Evolutionary conservation across 2,329 filamentous ascomycete species (phyloP).

Genomic region (Emericellopsis atlantica): DNA sequence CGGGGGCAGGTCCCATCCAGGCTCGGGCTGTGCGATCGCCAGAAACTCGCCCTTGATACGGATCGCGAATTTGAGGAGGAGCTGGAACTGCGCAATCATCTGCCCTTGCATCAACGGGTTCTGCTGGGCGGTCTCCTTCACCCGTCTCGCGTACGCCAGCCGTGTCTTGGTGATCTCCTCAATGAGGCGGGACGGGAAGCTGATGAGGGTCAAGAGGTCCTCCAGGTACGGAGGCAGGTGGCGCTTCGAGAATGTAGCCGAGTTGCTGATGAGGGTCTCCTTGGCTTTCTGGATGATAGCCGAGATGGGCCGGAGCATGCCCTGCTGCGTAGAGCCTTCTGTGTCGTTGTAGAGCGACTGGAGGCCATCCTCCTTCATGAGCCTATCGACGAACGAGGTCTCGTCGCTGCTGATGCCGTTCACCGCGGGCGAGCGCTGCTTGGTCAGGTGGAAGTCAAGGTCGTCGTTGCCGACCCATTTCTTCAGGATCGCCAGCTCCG

Average conservation of each 20-base stretch:
- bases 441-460: slow-evolving; percentile 74
- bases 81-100: slow-evolving; percentile 95
- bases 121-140: slow-evolving; percentile 88
- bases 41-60: slow-evolving; percentile 85
- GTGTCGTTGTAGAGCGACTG: slow-evolving; percentile 77
- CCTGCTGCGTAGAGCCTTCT: slow-evolving; percentile 36
- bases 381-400: slow-evolving; percentile 82
- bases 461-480: slow-evolving; percentile 96
- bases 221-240: slow-evolving; percentile 95
- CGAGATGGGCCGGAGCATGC: slow-evolving; percentile 75
- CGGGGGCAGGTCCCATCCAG: slow-evolving; percentile 88
- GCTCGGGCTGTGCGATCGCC: slow-evolving; percentile 70
- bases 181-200: slow-evolving; percentile 89
- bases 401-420: slow-evolving; percentile 72
- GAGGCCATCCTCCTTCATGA: slow-evolving; percentile 91
- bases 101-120: slow-evolving; percentile 92
- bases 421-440: slow-evolving; percentile 48
- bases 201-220: slow-evolving; percentile 88
- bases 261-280: slow-evolving; percentile 76
- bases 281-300: slow-evolving; percentile 90
- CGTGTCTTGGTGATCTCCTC: slow-evolving; percentile 93
- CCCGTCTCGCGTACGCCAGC: slow-evolving; percentile 81
- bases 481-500: slow-evolving; percentile 79
- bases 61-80: slow-evolving; percentile 81
- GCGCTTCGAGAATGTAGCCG: slow-evolving; percentile 70